Evolutionary conservation across 495 filamentous ascomycete genomes (phyloP).

Genomic region (Aspergillus nanangensis): DNA sequence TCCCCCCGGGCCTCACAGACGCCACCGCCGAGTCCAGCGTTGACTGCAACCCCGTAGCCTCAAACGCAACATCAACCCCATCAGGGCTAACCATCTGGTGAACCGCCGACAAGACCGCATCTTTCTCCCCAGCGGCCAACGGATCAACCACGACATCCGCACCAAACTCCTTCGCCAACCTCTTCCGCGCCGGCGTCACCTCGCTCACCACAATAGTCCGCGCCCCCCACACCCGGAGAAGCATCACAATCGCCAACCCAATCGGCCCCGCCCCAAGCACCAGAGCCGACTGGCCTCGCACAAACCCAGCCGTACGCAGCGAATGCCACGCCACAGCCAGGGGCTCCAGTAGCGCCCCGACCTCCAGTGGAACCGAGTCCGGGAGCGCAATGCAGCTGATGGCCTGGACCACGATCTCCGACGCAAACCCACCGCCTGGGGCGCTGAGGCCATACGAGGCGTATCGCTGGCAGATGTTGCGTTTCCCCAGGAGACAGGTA

Average conservation of each 20-base stretch:
- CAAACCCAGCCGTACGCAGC: constrained; percentile 45
- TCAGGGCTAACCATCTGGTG: background rate
- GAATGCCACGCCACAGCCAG: constrained; percentile 61
- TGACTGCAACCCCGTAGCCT: background rate
- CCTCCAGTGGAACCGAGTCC: constrained; percentile 12
- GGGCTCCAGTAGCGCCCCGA: constrained; percentile 52
- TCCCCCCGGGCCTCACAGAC: background rate
- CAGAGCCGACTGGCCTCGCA: constrained; percentile 40
- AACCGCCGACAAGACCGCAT: background rate
- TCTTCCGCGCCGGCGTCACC: background rate
- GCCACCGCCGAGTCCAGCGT: background rate
- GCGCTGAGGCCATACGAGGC: background rate
- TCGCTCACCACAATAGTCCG: constrained; percentile 46
- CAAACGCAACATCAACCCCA: constrained; percentile 3
- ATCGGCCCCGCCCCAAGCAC: constrained; percentile 58
- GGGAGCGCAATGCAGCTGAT: constrained; percentile 9
- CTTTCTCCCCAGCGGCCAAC: background rate
- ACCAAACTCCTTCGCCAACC: background rate
- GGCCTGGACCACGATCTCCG: constrained; percentile 2
- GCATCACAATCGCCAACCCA: constrained; percentile 52
- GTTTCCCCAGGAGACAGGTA: background rate
- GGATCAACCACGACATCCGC: constrained; percentile 1
- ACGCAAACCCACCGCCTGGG: background rate
- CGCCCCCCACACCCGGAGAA: constrained; percentile 43
- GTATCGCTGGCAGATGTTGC: constrained; percentile 1